These are phyloP conservation scores for Cocos nucifera DNA, from an alignment of 176 grass and related monocot species.

Conservation along the genomic window DNA sequence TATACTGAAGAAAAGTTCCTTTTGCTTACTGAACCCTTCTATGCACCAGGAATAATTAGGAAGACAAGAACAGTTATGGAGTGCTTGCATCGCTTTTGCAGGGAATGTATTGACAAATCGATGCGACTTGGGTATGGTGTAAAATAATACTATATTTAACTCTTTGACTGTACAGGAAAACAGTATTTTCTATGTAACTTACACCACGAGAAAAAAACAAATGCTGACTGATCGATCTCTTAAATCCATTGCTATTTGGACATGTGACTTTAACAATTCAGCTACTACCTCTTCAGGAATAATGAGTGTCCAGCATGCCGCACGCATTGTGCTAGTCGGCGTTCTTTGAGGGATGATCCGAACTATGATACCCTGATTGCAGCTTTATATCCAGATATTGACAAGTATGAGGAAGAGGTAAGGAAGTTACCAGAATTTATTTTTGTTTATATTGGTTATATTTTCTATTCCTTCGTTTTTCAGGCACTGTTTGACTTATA, in stretches of 20 bases:
- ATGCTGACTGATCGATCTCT: too few relatives aligned
- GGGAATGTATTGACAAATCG: conserved; percentile 88
- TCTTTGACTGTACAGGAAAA: background rate
- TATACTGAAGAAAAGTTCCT: too few relatives aligned
- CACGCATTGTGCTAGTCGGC: conserved; percentile 17
- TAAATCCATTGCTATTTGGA: too few relatives aligned
- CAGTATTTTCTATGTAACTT: too few relatives aligned
- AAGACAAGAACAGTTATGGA: conserved; percentile 91
- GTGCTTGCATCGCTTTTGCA: conserved; percentile 74
- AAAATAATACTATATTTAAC: background rate
- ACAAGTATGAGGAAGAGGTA: conserved; percentile 16
- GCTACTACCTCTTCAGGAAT: conserved; percentile 2
- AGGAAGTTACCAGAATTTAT: background rate
- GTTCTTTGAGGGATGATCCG: conserved; percentile 16
- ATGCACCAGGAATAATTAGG: conserved; percentile 62
- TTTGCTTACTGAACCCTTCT: background rate
- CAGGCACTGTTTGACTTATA: too few relatives aligned
- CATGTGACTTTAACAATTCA: background rate
- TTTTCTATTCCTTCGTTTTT: background rate
- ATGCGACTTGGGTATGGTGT: conserved; percentile 65
- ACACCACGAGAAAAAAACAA: too few relatives aligned
- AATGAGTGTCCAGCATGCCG: conserved; percentile 20
- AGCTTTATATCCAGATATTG: conserved; percentile 13
- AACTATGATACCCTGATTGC: conserved; percentile 15
- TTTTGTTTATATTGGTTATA: too few relatives aligned